phyloP scores from a whole-genome alignment of 805 yeast species.

The Saturnispora dispora region DNA sequence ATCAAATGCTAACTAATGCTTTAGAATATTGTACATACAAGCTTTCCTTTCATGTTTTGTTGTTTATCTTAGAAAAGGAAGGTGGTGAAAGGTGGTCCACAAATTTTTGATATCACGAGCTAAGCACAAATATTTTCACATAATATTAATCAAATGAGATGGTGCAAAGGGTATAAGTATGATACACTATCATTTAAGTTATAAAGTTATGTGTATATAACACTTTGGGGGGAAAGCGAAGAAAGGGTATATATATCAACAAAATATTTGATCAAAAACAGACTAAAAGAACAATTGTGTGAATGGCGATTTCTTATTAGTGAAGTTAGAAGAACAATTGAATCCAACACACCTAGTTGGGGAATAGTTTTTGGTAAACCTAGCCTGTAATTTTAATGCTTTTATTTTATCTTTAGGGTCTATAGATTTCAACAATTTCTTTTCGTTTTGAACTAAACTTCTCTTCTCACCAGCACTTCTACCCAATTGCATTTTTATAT shows the following conservation, averaged over 20 bases:
- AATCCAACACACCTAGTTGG: slow-evolving; percentile 51
- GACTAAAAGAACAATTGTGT: slow-evolving; percentile 37
- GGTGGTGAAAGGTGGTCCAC: not conserved
- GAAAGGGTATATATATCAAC: not conserved
- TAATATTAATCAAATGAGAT: no score
- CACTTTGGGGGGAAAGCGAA: not conserved
- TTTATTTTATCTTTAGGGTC: slow-evolving; percentile 14
- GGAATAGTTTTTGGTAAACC: slow-evolving; percentile 29
- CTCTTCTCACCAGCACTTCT: slow-evolving; percentile 10
- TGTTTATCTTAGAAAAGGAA: not conserved
- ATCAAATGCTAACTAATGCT: not conserved
- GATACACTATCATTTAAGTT: not conserved
- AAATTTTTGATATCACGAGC: not conserved
- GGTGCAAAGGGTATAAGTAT: no score
- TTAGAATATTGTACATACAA: not conserved
- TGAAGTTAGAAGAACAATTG: slow-evolving; percentile 38
- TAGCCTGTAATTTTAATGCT: slow-evolving; percentile 33
- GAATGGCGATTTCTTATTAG: slow-evolving; percentile 38
- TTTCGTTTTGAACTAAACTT: slow-evolving; percentile 16
- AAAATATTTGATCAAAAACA: no score
- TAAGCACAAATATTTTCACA: not conserved
- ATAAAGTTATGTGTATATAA: no score
- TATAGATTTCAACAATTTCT: slow-evolving; percentile 11
- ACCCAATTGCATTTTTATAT: slow-evolving; percentile 34
- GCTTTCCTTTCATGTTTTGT: not conserved